Percentiles rank a stretch among this genome's conserved stretches.
Evolutionary conservation across 2,329 filamentous ascomycete species (phyloP).

Genomic region (Colletotrichum euphorbiae): DNA sequence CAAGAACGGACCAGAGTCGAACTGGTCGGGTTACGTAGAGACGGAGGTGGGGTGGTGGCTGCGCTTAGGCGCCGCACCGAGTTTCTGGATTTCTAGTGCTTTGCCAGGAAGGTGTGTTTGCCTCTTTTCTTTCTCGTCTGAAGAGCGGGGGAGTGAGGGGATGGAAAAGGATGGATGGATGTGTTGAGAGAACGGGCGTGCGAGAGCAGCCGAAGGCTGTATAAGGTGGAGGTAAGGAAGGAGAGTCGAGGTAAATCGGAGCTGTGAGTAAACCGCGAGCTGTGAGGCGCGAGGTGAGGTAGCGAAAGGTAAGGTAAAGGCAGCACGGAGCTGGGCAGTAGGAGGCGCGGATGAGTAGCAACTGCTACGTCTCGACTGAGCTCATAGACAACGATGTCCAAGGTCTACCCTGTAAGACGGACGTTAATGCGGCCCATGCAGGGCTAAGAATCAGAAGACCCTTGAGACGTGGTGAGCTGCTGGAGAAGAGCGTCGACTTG

Average conservation of each 20-base stretch:
- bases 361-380: constrained; percentile 24
- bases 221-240: constrained; percentile 23
- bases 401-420: constrained; percentile 36
- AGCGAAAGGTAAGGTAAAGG: not conserved
- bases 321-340: constrained; percentile 4
- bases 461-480: constrained; percentile 22
- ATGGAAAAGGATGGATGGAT: constrained; percentile 16
- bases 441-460: constrained; percentile 33
- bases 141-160: constrained; percentile 28
- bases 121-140: constrained; percentile 29
- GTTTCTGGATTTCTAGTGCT: constrained; percentile 37
- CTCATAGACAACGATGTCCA: constrained; percentile 25
- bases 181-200: constrained; percentile 17
- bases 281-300: constrained; percentile 3
- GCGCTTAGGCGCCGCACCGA: constrained; percentile 39
- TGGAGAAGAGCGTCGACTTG: not conserved
- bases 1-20: constrained; percentile 24
- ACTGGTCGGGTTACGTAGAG: constrained; percentile 32
- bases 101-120: constrained; percentile 22
- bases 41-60: constrained; percentile 38
- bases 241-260: constrained; percentile 10
- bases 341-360: constrained; percentile 19
- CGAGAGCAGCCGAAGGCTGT: constrained; percentile 4
- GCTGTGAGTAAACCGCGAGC: constrained; percentile 8
- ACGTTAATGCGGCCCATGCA: constrained; percentile 38